Base-by-base conservation (phyloP, 371 early-diverging fungal genomes). In the Mortierella sp. region DNA sequence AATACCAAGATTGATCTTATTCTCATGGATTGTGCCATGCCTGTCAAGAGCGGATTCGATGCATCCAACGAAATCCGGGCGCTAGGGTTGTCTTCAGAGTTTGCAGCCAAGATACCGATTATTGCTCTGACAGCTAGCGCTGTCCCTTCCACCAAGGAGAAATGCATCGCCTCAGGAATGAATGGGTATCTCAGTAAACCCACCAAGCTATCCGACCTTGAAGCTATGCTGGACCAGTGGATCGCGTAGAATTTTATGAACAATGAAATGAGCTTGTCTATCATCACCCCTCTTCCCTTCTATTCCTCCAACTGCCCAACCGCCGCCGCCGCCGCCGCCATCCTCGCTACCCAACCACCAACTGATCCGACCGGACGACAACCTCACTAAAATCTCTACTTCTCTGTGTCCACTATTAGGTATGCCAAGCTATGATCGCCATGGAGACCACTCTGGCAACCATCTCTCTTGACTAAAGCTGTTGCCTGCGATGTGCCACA, bases 101-200 rank as follows among this genome's bases (percentile, higher is more conserved):
- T 66, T 72, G 73, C 73, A 27, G 66, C 73, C 7, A 49, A 56
- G 13, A 53, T 79, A 28, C 80, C 80, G 17, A 80, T 80, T 39
- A 78, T 80, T 60, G 80, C 80, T 1, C 40, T 80, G 58, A 80
- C 80, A 8, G 80, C 80, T 1, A 78, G 79, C 43, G 80, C 74
- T 3, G 54, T 78, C 10, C 60, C 60, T 16, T 73, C 73, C 27
- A 78, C 78, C 1, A 63, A 57, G 54, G 79, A 78, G n/a, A 71
- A 72, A 44, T 80, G 80, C 41, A 28, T 80, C 22, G 78, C 72
- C 8, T 43, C 61, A 1, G 80, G 80, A 9, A 80, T 80, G 80
- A 74, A 73, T 60, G 80, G 74, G 37, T 80, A 70, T 45, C 49
- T 80, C 49, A 73, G 70, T 37, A 80, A 80, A 54, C 80, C 80